Conservation (phyloP, 108 stramenopile genomes). For the Pseudonitzschia pungens region DNA sequence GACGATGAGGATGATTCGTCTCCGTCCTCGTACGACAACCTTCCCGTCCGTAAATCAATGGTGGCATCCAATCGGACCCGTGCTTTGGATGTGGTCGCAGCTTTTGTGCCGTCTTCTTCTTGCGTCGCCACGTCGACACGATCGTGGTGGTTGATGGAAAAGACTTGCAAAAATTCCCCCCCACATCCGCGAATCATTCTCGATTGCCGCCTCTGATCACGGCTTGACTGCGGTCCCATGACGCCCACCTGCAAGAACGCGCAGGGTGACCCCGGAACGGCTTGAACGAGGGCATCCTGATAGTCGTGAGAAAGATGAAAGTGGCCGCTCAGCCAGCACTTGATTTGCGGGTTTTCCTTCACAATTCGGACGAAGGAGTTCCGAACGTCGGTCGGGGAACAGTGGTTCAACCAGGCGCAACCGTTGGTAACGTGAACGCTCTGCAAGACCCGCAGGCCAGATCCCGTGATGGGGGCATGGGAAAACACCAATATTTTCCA, state of each 20-base stretch:
- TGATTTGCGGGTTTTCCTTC: slow-evolving; percentile 75
- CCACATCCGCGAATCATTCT: slow-evolving; percentile 85
- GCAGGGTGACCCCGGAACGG: slow-evolving; percentile 56
- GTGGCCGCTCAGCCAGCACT: slow-evolving; percentile 94
- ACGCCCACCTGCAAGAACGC: slow-evolving; percentile 87
- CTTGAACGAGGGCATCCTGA: slow-evolving; percentile 67
- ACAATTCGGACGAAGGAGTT: slow-evolving; percentile 81
- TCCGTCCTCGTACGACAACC: slow-evolving; percentile 18
- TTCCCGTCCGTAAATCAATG: slow-evolving; percentile 43
- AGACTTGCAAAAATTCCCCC: slow-evolving; percentile 78
- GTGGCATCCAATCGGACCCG: slow-evolving; percentile 78
- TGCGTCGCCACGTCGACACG: slow-evolving; percentile 43
- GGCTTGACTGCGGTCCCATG: slow-evolving; percentile 73
- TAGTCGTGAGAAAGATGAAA: slow-evolving; percentile 86
- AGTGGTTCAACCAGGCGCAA: slow-evolving; percentile 90
- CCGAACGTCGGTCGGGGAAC: slow-evolving; percentile 36
- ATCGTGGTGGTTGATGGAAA: slow-evolving; percentile 87
- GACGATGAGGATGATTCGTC: neutral
- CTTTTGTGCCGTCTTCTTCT: slow-evolving; percentile 40
- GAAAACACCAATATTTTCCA: slow-evolving; percentile 94
- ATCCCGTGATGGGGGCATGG: slow-evolving; percentile 92
- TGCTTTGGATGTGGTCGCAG: slow-evolving; percentile 42
- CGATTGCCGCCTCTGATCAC: slow-evolving; percentile 87
- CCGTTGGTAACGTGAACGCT: slow-evolving; percentile 84
- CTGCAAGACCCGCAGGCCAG: slow-evolving; percentile 88